Conservation (phyloP, 2,329 filamentous ascomycete species). For the Emericellopsis atlantica region DNA sequence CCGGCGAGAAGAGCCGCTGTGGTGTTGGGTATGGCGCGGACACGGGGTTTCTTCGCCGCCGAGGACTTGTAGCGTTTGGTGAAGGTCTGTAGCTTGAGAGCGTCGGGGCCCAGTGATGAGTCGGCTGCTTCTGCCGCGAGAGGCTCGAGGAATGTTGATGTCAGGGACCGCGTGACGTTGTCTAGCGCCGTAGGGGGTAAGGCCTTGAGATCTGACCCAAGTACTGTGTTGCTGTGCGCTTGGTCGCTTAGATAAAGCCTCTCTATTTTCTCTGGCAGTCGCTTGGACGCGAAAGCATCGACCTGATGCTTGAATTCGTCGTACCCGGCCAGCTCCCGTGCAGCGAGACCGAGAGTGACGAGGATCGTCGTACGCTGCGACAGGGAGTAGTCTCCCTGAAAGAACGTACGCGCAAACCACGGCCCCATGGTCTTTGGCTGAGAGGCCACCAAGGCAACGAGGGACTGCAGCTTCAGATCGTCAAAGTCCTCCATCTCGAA, state of each 20-base stretch:
- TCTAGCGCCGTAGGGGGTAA: constrained; percentile 51
- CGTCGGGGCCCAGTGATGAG: constrained; percentile 62
- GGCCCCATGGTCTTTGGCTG: constrained; percentile 67
- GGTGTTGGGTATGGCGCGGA: constrained; percentile 57
- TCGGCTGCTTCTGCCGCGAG: constrained; percentile 75
- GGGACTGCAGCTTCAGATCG: constrained; percentile 61
- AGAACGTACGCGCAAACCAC: constrained; percentile 77
- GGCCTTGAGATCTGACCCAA: constrained; percentile 30
- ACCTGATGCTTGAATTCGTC: constrained; percentile 41
- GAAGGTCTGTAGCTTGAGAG: constrained; percentile 82
- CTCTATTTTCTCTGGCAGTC: constrained; percentile 62
- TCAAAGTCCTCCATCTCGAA: constrained; percentile 72
- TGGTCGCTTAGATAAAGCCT: constrained; percentile 45
- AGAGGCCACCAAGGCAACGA: constrained; percentile 70
- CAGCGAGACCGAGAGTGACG: constrained; percentile 67
- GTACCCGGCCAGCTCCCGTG: constrained; percentile 74
- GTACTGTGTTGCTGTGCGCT: constrained; percentile 7
- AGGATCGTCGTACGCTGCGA: constrained; percentile 74
- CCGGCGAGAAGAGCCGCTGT: constrained; percentile 64
- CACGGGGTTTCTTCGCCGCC: constrained; percentile 19
- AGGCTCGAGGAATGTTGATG: constrained; percentile 64
- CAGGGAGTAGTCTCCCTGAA: constrained; percentile 84
- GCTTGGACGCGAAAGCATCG: constrained; percentile 65
- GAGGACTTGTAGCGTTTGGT: constrained; percentile 41
- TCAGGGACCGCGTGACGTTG: constrained; percentile 53